Evolutionary conservation across 1,139 yeast species (phyloP).

Genomic region (Nakaseomyces kungkrabaensis): DNA sequence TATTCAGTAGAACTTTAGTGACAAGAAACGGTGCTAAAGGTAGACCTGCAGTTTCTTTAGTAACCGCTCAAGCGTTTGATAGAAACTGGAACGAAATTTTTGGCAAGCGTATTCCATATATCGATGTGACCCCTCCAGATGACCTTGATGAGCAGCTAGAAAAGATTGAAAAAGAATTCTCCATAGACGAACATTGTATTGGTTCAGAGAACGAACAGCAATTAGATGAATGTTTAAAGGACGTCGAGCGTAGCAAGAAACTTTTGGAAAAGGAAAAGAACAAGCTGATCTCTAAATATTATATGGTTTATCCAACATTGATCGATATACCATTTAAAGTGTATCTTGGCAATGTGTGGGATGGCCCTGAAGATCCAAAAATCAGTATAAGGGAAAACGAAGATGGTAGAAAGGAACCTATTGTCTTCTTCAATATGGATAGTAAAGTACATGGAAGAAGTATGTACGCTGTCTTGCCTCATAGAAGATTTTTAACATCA

Average conservation of each 20-base stretch:
- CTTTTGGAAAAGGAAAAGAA: not conserved
- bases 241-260: not conserved
- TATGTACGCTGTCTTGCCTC: not conserved
- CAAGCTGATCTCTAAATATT: not conserved
- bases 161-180: not conserved
- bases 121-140: slow-evolving; percentile 10
- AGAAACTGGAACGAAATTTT: slow-evolving; percentile 16
- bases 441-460: slow-evolving; percentile 12
- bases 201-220: not conserved
- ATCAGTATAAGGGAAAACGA: not conserved
- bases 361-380: slow-evolving; percentile 4
- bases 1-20: slow-evolving; percentile 11
- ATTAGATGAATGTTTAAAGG: not conserved
- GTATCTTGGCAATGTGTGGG: not conserved
- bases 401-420: slow-evolving; percentile 5
- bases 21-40: not conserved
- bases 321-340: not conserved
- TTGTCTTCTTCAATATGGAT: slow-evolving; percentile 10
- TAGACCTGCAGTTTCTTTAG: slow-evolving; percentile 8
- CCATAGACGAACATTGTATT: not conserved
- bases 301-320: not conserved
- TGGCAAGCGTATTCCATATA: slow-evolving; percentile 12
- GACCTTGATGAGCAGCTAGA: slow-evolving; percentile 3
- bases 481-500: not conserved
- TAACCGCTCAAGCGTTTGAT: slow-evolving; percentile 17